Conservation (phyloP, 345 rosid species). For the Moringa oleifera region DNA sequence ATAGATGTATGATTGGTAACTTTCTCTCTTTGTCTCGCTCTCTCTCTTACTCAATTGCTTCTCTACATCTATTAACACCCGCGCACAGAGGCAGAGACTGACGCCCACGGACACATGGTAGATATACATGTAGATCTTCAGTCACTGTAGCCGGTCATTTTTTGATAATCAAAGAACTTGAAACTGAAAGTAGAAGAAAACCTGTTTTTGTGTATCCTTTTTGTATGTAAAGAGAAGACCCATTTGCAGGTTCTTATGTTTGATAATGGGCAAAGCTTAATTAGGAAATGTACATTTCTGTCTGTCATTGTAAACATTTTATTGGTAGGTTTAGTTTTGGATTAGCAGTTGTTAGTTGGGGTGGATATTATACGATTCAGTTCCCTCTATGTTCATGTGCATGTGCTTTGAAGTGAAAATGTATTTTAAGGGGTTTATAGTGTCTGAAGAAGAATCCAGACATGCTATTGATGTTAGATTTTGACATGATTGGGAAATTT, state of each 20-base stretch:
- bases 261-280: conserved; percentile 7
- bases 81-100: no score
- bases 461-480: no score
- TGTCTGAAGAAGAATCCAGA: not conserved
- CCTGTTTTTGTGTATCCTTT: not conserved
- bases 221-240: conserved; percentile 3
- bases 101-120: no score
- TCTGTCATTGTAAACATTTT: not conserved
- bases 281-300: not conserved
- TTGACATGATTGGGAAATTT: no score
- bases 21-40: no score
- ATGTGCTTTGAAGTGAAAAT: no score
- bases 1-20: conserved; percentile 19
- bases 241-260: conserved; percentile 16
- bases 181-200: not conserved
- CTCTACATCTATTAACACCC: not conserved
- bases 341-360: not conserved
- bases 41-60: conserved; percentile 11
- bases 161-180: not conserved
- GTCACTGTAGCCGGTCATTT: not conserved
- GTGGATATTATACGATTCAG: no score
- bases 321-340: not conserved
- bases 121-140: no score
- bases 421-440: no score
- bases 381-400: no score